phyloP scores from a whole-genome alignment of 352 stramenopile genomes.

The Phytophthora pini region DNA sequence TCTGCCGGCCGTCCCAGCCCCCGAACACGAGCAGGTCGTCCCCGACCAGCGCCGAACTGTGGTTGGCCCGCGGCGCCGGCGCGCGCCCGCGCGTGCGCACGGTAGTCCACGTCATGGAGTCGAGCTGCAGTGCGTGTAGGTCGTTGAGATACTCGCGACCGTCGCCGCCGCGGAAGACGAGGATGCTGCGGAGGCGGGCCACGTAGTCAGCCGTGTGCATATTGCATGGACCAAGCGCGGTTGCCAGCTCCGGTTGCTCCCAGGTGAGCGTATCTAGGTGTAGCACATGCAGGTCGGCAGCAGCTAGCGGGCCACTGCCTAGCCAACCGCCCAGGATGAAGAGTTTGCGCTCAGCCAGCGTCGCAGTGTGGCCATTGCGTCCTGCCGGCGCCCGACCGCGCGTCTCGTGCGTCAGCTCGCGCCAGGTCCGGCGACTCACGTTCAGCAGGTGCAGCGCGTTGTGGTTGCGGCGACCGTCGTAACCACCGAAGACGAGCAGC shows the following conservation, averaged over 20 bases:
- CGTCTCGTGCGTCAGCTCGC: constrained; percentile 51
- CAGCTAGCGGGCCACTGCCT: constrained; percentile 91
- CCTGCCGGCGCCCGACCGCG: constrained; percentile 73
- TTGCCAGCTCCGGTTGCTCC: constrained; percentile 54
- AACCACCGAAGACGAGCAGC: constrained; percentile 93
- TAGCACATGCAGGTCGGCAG: constrained; percentile 93
- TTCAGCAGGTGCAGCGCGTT: constrained; percentile 92
- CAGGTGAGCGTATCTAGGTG: constrained; percentile 81
- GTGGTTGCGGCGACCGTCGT: constrained; percentile 95
- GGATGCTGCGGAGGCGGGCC: constrained; percentile 76
- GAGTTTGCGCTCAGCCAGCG: constrained; percentile 89
- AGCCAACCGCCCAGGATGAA: constrained; percentile 97
- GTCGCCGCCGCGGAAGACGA: constrained; percentile 95
- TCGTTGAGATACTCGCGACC: constrained; percentile 97
- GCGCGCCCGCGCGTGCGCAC: constrained; percentile 78
- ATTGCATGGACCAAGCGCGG: constrained; percentile 92
- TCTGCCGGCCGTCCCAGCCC: constrained; percentile 93
- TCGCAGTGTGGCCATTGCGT: constrained; percentile 96
- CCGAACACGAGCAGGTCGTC: constrained; percentile 94
- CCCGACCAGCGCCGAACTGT: constrained; percentile 92
- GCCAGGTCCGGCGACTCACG: constrained; percentile 81
- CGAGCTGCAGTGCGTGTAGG: constrained; percentile 92
- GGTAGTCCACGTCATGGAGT: constrained; percentile 88
- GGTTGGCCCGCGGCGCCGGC: constrained; percentile 93
- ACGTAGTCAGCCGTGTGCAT: constrained; percentile 98